A percentile compares a stretch with the other conserved stretches of the same genome.
Conservation (phyloP, 768 basidiomycete species). For the Tubosaeta sp. region DNA sequence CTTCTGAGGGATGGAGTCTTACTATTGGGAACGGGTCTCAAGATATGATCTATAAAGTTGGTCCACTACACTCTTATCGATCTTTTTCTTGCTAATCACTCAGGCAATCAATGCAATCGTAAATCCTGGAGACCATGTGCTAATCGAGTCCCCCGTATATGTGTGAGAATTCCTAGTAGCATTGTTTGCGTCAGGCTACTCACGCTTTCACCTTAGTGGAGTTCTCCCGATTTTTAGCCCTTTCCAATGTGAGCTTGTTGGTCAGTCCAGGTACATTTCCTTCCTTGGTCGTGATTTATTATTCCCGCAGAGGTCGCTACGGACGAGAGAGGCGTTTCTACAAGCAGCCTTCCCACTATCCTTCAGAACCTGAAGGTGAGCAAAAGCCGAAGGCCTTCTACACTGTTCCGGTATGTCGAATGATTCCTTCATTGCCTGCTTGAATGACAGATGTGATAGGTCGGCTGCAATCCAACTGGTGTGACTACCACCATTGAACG, state of each 20-base stretch:
- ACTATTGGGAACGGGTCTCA: conserved; percentile 83
- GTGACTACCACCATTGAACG: conserved; percentile 69
- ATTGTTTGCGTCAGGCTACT: conserved; percentile 9
- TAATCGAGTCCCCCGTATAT: conserved; percentile 82
- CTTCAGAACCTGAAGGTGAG: conserved; percentile 63
- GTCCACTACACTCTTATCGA: neutral
- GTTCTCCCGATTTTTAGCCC: conserved; percentile 58
- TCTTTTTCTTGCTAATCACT: conserved; percentile 4
- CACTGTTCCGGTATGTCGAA: conserved; percentile 60
- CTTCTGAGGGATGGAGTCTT: conserved; percentile 66
- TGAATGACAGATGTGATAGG: conserved; percentile 36
- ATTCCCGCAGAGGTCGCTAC: conserved; percentile 62
- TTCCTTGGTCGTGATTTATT: neutral
- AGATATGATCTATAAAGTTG: conserved; percentile 83
- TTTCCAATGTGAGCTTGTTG: conserved; percentile 54
- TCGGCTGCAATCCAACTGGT: conserved; percentile 86
- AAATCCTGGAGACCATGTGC: conserved; percentile 73
- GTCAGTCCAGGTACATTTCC: conserved; percentile 30
- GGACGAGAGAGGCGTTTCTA: conserved; percentile 66
- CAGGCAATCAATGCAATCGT: conserved; percentile 72
- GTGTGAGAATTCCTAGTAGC: conserved; percentile 40
- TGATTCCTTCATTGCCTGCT: conserved; percentile 1
- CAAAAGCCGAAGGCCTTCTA: conserved; percentile 76
- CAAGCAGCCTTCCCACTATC: conserved; percentile 54
- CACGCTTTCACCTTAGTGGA: conserved; percentile 39